Percentiles rank a stretch among this genome's conserved stretches.
phyloP scores from a whole-genome alignment of 768 basidiomycete genomes.

The Hygrocybe coccinea region DNA sequence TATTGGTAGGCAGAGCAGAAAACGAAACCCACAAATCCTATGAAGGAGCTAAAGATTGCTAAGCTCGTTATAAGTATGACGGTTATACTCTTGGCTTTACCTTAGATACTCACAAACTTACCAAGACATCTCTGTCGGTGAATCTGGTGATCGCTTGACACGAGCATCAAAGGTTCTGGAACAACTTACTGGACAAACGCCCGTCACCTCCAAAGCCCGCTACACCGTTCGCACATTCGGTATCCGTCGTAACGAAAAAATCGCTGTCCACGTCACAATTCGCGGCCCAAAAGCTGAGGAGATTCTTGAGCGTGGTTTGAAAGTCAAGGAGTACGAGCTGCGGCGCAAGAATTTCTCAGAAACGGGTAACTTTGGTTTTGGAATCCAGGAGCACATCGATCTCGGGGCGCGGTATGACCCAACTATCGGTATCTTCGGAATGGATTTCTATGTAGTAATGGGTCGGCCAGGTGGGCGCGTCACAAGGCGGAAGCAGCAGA shows the following conservation, averaged over 20 bases:
- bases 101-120: conserved; percentile 10
- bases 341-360: conserved; percentile 96
- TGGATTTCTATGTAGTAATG: conserved; percentile 99
- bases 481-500: conserved; percentile 84
- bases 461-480: conserved; percentile 92
- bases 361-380: conserved; percentile 99
- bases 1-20: conserved; percentile 73
- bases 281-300: conserved; percentile 99
- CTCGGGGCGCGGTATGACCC: conserved; percentile 98
- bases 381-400: conserved; percentile 99
- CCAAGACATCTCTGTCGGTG: conserved; percentile 98
- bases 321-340: conserved; percentile 99
- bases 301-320: conserved; percentile 96
- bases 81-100: conserved; percentile 24
- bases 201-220: conserved; percentile 98
- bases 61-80: conserved; percentile 99
- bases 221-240: conserved; percentile 99
- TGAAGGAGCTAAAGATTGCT: conserved; percentile 95
- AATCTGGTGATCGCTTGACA: conserved; percentile 98
- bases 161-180: conserved; percentile 99
- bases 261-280: conserved; percentile 97
- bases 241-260: conserved; percentile 99
- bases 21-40: conserved; percentile 83
- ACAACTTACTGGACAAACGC: conserved; percentile 98
- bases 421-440: conserved; percentile 97